A percentile compares a stretch with the other conserved stretches of the same genome.
phyloP scores from a whole-genome alignment of 805 yeast species.

The Pichia membranifaciens region DNA sequence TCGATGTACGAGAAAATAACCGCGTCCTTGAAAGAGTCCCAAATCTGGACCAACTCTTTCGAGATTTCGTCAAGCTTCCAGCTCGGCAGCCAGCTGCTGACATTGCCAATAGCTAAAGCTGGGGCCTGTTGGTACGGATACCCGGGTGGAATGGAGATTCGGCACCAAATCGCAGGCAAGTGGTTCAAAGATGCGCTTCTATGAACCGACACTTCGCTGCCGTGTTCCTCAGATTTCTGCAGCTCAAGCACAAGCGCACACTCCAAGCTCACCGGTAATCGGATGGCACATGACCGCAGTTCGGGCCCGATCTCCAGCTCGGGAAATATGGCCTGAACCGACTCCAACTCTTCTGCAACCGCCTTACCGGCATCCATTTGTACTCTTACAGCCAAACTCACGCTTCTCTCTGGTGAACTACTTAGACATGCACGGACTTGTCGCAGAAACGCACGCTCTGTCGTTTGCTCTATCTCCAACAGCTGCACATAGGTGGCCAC shows the following conservation, averaged over 20 bases:
- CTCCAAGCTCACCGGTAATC: slow-evolving; percentile 23
- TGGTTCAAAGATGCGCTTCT: slow-evolving; percentile 15
- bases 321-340: slow-evolving; percentile 38
- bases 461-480: no score
- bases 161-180: slow-evolving; percentile 31
- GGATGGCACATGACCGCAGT: slow-evolving; percentile 22
- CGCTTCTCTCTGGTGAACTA: no score
- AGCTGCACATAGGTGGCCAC: no score
- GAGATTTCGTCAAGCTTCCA: slow-evolving; percentile 14
- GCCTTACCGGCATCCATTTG: neutral
- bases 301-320: slow-evolving; percentile 22
- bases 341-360: slow-evolving; percentile 35
- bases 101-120: slow-evolving; percentile 19
- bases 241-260: slow-evolving; percentile 1
- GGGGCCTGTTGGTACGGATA: slow-evolving; percentile 35
- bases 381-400: no score
- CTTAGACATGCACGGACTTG: no score
- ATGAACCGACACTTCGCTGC: no score
- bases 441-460: no score
- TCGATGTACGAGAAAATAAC: slow-evolving; percentile 13
- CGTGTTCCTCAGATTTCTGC: no score
- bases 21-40: slow-evolving; percentile 10
- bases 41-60: slow-evolving; percentile 3
- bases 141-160: slow-evolving; percentile 28
- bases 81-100: slow-evolving; percentile 29